phyloP scores from a whole-genome alignment of 768 basidiomycete genomes.

The Coprinopsis cinerea region DNA sequence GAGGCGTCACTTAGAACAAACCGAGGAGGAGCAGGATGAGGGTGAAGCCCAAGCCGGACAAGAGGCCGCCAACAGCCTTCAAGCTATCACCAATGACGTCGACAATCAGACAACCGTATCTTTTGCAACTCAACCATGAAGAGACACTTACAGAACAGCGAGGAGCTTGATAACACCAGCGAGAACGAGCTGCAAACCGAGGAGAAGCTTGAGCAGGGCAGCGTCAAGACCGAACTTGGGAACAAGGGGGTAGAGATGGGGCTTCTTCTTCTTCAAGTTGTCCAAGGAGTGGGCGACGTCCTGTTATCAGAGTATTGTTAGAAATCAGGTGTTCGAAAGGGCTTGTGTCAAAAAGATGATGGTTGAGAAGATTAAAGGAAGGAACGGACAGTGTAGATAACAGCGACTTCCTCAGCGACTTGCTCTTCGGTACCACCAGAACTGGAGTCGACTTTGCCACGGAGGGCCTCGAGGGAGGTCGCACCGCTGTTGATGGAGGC shows the following conservation, averaged over 20 bases:
- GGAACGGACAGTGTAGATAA: constrained; percentile 3
- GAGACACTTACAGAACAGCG: constrained; percentile 6
- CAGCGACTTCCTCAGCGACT: constrained; percentile 12
- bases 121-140: too few relatives aligned
- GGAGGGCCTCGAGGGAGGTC: neutral
- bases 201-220: constrained; percentile 10
- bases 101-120: too few relatives aligned
- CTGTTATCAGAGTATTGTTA: constrained; percentile 1
- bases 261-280: constrained; percentile 11
- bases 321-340: neutral
- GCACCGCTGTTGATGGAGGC: constrained; percentile 1
- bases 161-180: constrained; percentile 9
- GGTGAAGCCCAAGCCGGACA: neutral
- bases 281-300: constrained; percentile 3
- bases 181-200: constrained; percentile 10
- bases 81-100: neutral
- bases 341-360: too few relatives aligned
- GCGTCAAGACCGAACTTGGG: constrained; percentile 9
- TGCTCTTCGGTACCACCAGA: constrained; percentile 11
- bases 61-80: neutral
- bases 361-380: neutral
- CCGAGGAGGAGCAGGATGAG: neutral
- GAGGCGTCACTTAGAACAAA: too few relatives aligned
- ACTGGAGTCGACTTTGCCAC: constrained; percentile 5
- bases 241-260: constrained; percentile 5